Base-by-base conservation (phyloP, 257 asterid species). In the Cynanchum wilfordii region DNA sequence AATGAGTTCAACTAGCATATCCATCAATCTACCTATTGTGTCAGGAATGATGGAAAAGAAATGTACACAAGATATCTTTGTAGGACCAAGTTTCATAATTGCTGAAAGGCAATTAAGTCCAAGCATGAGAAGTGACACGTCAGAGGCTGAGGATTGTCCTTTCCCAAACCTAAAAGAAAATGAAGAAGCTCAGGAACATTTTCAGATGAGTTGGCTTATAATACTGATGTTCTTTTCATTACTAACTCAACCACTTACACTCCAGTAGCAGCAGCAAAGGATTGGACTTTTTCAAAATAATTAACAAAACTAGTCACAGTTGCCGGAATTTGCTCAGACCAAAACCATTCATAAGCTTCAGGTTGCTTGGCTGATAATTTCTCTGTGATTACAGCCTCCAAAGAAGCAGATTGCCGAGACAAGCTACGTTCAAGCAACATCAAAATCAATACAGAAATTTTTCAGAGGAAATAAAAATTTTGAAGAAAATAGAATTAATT, bases 51-150 rank as follows among this genome's bases (percentile, higher is more conserved):
- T 68, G 36, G 95, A 88, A 65, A 86, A 92, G 78, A 95, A 95
- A 74, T 88, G 96, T 69, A 89, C 80, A 86, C 90, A 95, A 51
- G 94, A 87, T 81, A 92, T 89, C 84, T 88, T 95, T 76, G 96
- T 88, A 51, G 95, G 90, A 59, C 99, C 99, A 74, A 95, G 98
- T 79, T 92, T 92, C 78, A 84, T 86, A 78, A 92, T 84, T 63
- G 96, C 97, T 70, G 98, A 95, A 51, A 92, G 80, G 89, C 97
- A 90, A 82, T 89, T 84, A 73, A 95, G 89, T 51, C 91, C 97
- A 78, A 92, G 97, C 89, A 92, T 79, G 76, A 95, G 90, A 79
- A 89, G 93, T 64, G 97, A 87, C 79, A 83, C 75, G 77, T 90
- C 97, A 6, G 89, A 50, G 76, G 75, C 87, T 22, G 82, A 75